phyloP scores from a whole-genome alignment of 352 stramenopile species.

The Globisporangium carolinianum region DNA sequence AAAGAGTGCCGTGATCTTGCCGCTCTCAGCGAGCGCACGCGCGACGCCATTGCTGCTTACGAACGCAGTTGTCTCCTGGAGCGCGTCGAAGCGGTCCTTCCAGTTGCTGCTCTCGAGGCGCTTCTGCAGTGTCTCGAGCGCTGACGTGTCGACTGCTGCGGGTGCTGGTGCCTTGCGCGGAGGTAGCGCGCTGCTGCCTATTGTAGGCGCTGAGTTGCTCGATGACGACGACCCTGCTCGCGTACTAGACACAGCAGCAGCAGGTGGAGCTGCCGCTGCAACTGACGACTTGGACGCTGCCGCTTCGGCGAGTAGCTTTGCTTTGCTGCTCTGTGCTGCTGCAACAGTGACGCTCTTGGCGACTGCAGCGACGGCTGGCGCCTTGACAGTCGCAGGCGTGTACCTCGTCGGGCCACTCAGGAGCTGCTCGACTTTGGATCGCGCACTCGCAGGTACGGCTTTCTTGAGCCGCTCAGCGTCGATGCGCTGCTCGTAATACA shows the following conservation, averaged over 20 bases:
- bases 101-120: constrained; percentile 69
- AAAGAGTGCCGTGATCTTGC: constrained; percentile 56
- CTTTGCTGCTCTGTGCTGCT: background rate
- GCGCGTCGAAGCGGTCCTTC: constrained; percentile 69
- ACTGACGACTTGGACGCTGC: background rate
- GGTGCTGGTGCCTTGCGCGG: background rate
- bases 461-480: constrained; percentile 45
- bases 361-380: background rate
- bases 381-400: constrained; percentile 9
- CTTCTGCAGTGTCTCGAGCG: constrained; percentile 29
- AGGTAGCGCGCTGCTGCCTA: background rate
- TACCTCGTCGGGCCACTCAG: constrained; percentile 22
- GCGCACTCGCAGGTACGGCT: constrained; percentile 29
- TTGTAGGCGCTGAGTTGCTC: too few relatives aligned
- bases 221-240: background rate
- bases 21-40: constrained; percentile 21
- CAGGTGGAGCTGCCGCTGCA: too few relatives aligned
- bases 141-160: constrained; percentile 24
- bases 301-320: background rate
- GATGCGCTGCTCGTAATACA: constrained; percentile 31
- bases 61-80: constrained; percentile 35
- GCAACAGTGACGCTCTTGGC: constrained; percentile 1
- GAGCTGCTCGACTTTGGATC: constrained; percentile 46
- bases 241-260: background rate
- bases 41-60: constrained; percentile 15